phyloP scores from a whole-genome alignment of 148 eudicot species.

The Fagopyrum tataricum region DNA sequence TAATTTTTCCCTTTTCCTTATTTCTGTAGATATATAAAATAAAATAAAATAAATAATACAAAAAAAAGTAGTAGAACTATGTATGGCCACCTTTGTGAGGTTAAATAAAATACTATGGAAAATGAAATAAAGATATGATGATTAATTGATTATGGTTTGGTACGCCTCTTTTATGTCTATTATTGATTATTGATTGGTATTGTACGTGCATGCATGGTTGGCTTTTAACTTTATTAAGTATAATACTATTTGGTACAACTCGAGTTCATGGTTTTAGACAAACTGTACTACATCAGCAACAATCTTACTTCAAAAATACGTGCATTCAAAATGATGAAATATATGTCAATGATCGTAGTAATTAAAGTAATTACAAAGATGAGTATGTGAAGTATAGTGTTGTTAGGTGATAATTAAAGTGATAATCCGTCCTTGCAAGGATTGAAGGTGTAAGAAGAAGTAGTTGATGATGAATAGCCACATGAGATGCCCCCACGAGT shows the following conservation, averaged over 20 bases:
- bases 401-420: too few species aligned
- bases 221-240: not conserved
- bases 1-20: too few species aligned
- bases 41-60: too few species aligned
- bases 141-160: not conserved
- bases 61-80: too few species aligned
- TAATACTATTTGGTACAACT: not conserved
- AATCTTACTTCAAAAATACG: too few species aligned
- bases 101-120: not conserved
- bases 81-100: not conserved
- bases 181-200: not conserved
- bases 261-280: not conserved
- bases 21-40: too few species aligned
- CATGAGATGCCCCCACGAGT: conserved; percentile 3
- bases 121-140: too few species aligned
- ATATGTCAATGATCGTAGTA: too few species aligned
- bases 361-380: too few species aligned
- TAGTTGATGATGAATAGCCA: conserved; percentile 6
- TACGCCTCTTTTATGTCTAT: not conserved
- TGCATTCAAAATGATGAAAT: too few species aligned
- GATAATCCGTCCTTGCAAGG: too few species aligned
- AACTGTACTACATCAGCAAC: not conserved
- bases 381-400: too few species aligned
- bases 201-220: not conserved
- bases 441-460: not conserved